Evolutionary conservation across 306 rosid genomes (phyloP).

Genomic region (Mimosa pudica): DNA sequence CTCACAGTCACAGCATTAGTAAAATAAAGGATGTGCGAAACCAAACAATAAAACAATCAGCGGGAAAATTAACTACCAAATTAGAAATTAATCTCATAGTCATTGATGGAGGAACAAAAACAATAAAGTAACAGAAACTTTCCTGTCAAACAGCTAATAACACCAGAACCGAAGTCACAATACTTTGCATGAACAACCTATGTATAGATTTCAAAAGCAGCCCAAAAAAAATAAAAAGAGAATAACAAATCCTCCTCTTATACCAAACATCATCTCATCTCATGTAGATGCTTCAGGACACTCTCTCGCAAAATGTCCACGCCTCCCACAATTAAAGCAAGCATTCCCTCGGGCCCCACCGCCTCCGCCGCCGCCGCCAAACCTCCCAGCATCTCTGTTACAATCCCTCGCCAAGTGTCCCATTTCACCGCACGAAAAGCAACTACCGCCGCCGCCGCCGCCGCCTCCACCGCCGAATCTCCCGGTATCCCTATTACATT

Average conservation of each 20-base stretch:
- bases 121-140: conserved; percentile 23
- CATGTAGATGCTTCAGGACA: conserved; percentile 44
- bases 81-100: conserved; percentile 8
- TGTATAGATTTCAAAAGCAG: conserved; percentile 37
- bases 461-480: neutral
- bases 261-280: neutral
- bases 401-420: conserved; percentile 69
- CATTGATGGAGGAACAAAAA: conserved; percentile 6
- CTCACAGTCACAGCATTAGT: neutral
- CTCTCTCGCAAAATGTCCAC: conserved; percentile 61
- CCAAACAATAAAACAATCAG: conserved; percentile 2
- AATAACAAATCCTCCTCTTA: conserved; percentile 46
- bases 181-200: conserved; percentile 34
- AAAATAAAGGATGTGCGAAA: neutral
- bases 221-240: conserved; percentile 20
- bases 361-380: conserved; percentile 22
- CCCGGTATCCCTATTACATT: conserved; percentile 24
- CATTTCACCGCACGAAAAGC: conserved; percentile 52
- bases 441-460: conserved; percentile 30
- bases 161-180: conserved; percentile 24
- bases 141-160: conserved; percentile 20
- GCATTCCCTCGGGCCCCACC: conserved; percentile 30
- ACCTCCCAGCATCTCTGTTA: conserved; percentile 34
- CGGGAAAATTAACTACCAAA: neutral
- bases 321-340: conserved; percentile 59